Evolutionary conservation across 495 filamentous ascomycete genomes (phyloP).

Genomic region (Clohesyomyces aquaticus): DNA sequence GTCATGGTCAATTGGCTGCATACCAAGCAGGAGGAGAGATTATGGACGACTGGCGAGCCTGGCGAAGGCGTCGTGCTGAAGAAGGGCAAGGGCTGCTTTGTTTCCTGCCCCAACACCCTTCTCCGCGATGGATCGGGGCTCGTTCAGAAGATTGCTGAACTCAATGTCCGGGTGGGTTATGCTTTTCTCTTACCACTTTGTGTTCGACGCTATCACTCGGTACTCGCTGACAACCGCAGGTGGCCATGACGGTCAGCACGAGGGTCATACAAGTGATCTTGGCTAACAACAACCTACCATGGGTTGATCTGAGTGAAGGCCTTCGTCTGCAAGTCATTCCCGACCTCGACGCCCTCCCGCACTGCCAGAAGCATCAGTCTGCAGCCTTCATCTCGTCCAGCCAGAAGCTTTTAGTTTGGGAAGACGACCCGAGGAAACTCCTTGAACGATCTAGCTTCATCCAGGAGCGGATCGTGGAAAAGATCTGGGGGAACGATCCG

Average conservation of each 20-base stretch:
- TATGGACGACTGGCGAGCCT: conserved; percentile 59
- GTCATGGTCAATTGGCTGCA: conserved; percentile 67
- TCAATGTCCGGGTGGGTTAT: conserved; percentile 60
- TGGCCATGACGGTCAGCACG: conserved; percentile 63
- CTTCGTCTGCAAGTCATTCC: conserved; percentile 64
- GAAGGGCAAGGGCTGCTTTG: conserved; percentile 57
- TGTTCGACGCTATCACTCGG: background rate
- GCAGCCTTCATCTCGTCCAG: conserved; percentile 66
- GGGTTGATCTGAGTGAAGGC: conserved; percentile 60
- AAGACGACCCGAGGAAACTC: conserved; percentile 62
- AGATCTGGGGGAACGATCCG: conserved; percentile 44
- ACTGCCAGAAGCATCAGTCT: conserved; percentile 66
- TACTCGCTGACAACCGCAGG: conserved; percentile 45
- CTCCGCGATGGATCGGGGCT: conserved; percentile 53
- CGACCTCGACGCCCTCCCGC: conserved; percentile 57
- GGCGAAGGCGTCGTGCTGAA: conserved; percentile 67
- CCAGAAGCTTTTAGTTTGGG: conserved; percentile 67
- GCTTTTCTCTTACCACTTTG: conserved; percentile 2
- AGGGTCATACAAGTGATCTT: conserved; percentile 61
- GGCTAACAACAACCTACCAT: conserved; percentile 50
- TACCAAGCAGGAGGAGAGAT: conserved; percentile 60
- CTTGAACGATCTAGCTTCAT: conserved; percentile 55
- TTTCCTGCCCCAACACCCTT: conserved; percentile 60
- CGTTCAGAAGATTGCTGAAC: conserved; percentile 54
- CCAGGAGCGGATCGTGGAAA: conserved; percentile 56